Evolutionary conservation across 208 protist genomes (phyloP), one percentile per base, ranked within the genome.

Genomic region (Herpetomonas muscarum): DNA sequence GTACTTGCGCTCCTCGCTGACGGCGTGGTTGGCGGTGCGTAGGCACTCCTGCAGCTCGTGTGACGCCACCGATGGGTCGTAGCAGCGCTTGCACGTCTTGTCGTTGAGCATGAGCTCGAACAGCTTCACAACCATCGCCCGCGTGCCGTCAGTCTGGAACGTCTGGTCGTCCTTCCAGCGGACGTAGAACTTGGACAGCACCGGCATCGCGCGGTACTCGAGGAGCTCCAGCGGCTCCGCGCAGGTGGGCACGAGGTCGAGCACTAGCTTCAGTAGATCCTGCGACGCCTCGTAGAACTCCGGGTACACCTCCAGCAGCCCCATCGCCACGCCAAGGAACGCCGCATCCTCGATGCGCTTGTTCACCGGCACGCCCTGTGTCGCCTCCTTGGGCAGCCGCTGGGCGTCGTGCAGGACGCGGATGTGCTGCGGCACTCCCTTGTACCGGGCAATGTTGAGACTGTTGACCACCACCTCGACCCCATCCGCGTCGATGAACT

Each of bases 371-470:
- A 64, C 51, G 19, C 25, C 50, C 4, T 81, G 82, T 22, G 56
- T 21, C 10, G 68, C 72, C 37, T 67, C 68, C 42, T 61, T 69
- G 12, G 87, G 87, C 21, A 92, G 76, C 29, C 54, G 46, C 59
- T 87, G 76, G 9, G 75, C 76, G 54, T 95, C 89, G 65, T 84
- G 77, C 19, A 93, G 64, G 1, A 95, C 67, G 12, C 89, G 82
- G 30, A 95, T 69, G 69, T 95, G 89, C 64, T 95, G 89, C 28
- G 89, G 89, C 19, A 95, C 53, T 21, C 85, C 89, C 68, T 95
- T 95, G 71, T 91, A 95, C 4, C 81, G 74, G 0, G 83, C 59
- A 30, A 92, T 85, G 64, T 93, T 95, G 15, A 95, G 41, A 54
- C 85, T 90, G 57, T 85, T 71, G 45, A 95, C 80, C 2, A 74